phyloP scores from a whole-genome alignment of 768 basidiomycete species.

The Dentipellis sp. region DNA sequence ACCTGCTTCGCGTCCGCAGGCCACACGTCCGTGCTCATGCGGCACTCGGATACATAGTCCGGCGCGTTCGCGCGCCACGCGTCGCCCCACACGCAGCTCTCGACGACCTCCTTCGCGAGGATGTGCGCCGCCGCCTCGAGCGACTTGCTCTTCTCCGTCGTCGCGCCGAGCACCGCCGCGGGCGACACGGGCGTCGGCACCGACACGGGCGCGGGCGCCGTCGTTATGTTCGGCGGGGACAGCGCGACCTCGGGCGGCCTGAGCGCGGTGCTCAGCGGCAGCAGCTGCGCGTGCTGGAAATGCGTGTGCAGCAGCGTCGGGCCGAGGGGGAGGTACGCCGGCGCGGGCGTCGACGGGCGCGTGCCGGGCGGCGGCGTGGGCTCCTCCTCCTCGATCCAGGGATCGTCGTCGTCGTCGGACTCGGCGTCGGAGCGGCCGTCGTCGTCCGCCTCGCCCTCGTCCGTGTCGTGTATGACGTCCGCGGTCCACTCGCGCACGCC shows the following conservation, averaged over 20 bases:
- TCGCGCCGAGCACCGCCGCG: slow-evolving; percentile 54
- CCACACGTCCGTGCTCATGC: slow-evolving; percentile 37
- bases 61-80: slow-evolving; percentile 43
- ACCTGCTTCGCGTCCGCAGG: slow-evolving; percentile 44
- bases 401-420: slow-evolving; percentile 30
- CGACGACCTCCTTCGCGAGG: slow-evolving; percentile 61
- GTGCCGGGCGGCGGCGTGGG: slow-evolving; percentile 25
- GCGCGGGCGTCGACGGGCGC: slow-evolving; percentile 61
- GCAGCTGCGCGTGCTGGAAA: slow-evolving; percentile 54
- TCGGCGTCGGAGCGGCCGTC: slow-evolving; percentile 28
- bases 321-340: slow-evolving; percentile 62
- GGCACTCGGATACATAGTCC: slow-evolving; percentile 13
- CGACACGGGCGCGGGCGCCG: slow-evolving; percentile 32
- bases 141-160: slow-evolving; percentile 56
- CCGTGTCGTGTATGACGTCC: slow-evolving; percentile 17
- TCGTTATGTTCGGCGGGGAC: slow-evolving; percentile 30
- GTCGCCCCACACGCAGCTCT: slow-evolving; percentile 62
- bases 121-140: slow-evolving; percentile 59
- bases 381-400: slow-evolving; percentile 19
- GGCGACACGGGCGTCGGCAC: slow-evolving; percentile 85
- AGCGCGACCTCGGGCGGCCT: slow-evolving; percentile 48
- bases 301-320: slow-evolving; percentile 58
- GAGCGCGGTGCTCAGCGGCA: slow-evolving; percentile 53
- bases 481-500: slow-evolving; percentile 42
- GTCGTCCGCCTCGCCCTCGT: slow-evolving; percentile 26